These are phyloP conservation scores for Ichthyophonus hoferi DNA, from an alignment of 208 protist species.

Conservation along the genomic window DNA sequence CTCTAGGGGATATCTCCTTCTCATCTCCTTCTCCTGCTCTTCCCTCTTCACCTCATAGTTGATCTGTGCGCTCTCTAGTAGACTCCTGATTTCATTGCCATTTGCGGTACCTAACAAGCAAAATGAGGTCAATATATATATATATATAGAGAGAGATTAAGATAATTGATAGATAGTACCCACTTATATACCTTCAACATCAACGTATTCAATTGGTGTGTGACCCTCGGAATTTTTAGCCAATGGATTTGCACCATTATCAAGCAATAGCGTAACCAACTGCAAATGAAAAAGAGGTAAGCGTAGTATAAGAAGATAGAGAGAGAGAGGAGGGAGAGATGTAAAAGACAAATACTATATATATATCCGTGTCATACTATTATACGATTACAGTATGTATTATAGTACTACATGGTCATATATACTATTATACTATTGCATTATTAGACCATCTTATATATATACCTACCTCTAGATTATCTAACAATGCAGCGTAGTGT, in stretches of 20 bases:
- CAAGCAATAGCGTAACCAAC: not conserved
- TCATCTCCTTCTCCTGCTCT: conserved; percentile 7
- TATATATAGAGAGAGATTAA: no score
- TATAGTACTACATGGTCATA: not conserved
- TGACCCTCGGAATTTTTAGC: not conserved
- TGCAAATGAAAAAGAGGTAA: not conserved
- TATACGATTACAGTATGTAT: not conserved
- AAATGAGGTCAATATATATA: no score
- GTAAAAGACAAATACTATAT: no score
- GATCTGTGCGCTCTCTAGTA: not conserved
- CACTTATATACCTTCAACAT: not conserved
- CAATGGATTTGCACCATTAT: not conserved
- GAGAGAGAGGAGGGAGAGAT: not conserved
- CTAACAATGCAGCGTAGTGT: conserved; percentile 4
- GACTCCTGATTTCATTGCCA: not conserved
- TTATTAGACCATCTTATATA: no score
- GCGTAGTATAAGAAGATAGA: not conserved
- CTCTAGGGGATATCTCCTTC: not conserved
- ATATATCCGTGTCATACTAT: no score
- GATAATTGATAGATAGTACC: no score
- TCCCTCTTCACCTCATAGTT: not conserved
- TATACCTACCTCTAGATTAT: not conserved
- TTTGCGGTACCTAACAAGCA: not conserved
- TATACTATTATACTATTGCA: no score
- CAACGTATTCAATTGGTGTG: not conserved